These are phyloP conservation scores for Iris macrosiphon DNA, from an alignment of 106 monocot species.

Conservation along the genomic window DNA sequence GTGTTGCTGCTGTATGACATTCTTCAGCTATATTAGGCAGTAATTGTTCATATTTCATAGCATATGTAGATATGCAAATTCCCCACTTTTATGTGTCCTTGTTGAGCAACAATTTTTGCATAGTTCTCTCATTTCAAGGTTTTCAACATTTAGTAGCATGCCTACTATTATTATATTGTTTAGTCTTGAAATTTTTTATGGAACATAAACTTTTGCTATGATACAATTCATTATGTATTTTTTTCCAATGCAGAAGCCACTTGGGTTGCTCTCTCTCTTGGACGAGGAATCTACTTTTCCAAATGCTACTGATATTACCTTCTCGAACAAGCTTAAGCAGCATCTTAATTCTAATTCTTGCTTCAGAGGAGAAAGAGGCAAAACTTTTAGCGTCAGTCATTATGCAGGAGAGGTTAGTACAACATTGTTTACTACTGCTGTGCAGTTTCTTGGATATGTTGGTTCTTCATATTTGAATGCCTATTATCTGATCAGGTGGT, in stretches of 20 bases:
- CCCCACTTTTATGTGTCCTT: too few species aligned
- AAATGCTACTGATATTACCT: constrained; percentile 90
- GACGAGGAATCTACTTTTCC: constrained; percentile 99
- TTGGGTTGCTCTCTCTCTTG: constrained; percentile 87
- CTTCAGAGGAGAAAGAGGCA: constrained; percentile 92
- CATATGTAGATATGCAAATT: too few species aligned
- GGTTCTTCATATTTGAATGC: not conserved
- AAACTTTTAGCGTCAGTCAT: constrained; percentile 68
- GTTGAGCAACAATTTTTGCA: too few species aligned
- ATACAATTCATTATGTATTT: not conserved
- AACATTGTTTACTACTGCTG: not conserved
- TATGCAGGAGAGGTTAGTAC: constrained; percentile 92
- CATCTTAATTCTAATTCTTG: constrained; percentile 78
- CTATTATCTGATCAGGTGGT: constrained; percentile 44
- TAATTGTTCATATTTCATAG: too few species aligned
- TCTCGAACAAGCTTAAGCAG: constrained; percentile 94
- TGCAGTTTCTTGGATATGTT: not conserved
- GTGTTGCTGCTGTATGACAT: too few species aligned
- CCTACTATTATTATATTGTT: not conserved
- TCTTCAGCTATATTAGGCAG: too few species aligned
- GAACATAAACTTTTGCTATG: not conserved
- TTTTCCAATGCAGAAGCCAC: constrained; percentile 66
- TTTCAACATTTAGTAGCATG: too few species aligned
- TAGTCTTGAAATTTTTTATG: not conserved
- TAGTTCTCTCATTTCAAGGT: too few species aligned